Evolutionary conservation across 306 rosid genomes (phyloP), one percentile per base, ranked within the genome.

Genomic region (Inga oerstediana): DNA sequence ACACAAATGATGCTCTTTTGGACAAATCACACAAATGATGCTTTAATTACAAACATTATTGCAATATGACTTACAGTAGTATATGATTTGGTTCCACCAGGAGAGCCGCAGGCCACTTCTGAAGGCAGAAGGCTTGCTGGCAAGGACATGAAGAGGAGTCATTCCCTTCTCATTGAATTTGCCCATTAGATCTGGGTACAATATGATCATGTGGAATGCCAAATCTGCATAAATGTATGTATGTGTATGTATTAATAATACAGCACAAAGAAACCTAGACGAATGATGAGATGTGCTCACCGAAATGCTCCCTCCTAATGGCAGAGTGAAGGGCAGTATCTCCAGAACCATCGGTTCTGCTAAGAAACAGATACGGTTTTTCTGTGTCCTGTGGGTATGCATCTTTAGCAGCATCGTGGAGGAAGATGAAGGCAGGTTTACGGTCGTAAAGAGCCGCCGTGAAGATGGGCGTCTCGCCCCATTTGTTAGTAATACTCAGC

Each of bases 401-500:
- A 1, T 61, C 17, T 0, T 0, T 24, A 10, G 32, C 32, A 32
- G 41, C 70, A 0, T 5, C 3, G 39, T 1, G 39, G 19, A 64
- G 69, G 69, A 12, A 64, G 39, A 64, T 2, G 70, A 84, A 84
- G 11, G 77, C 19, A 19, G 3, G 7, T 13, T 15, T 59, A 4
- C 71, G 68, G 17, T 87, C 77, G 5, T 78, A 52, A 15, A 81
- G 74, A 51, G 86, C 93, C 2, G 93, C 91, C 34, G 76, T 7
- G 58, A 87, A 90, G 24, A 88, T 4, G 14, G 73, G 73, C 0
- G 30, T 17, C 73, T 68, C 73, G 6, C 84, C 84, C 24, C 3
- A 16, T 59, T 0, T 46, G 24, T 84, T 84, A 48, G 52, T 3
- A 13, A 48, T 13, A 1, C 17, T 48, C 15, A 48, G 52, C 82